These are phyloP conservation scores for Acanthamoeba healyi DNA, from an alignment of 208 protist genomes.

Conservation along the genomic window DNA sequence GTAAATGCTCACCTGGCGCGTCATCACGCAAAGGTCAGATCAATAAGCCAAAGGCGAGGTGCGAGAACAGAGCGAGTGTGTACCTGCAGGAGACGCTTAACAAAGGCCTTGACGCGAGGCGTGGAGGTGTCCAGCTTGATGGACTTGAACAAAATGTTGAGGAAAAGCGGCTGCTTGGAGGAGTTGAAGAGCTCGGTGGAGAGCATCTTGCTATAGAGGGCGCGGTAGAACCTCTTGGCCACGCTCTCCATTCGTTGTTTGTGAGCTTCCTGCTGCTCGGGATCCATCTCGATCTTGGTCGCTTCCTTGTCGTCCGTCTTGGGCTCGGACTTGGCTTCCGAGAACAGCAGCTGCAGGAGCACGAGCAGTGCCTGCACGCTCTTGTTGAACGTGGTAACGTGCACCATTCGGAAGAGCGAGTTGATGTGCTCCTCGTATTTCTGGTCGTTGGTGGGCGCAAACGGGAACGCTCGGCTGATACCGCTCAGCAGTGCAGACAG, in stretches of 20 bases:
- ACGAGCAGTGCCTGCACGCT: slow-evolving; percentile 83
- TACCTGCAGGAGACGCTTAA: slow-evolving; percentile 82
- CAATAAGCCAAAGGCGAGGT: no score
- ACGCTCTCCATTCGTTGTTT: slow-evolving; percentile 20
- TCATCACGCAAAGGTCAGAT: no score
- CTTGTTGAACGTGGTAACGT: slow-evolving; percentile 79
- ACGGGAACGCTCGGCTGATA: slow-evolving; percentile 84
- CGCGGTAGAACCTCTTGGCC: slow-evolving; percentile 81
- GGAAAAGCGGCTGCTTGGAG: slow-evolving; percentile 78
- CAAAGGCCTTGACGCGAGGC: slow-evolving; percentile 76
- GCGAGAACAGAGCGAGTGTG: background rate
- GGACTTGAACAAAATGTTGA: slow-evolving; percentile 84
- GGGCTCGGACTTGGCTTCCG: background rate
- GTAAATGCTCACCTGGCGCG: slow-evolving; percentile 46
- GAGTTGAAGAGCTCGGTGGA: slow-evolving; percentile 62
- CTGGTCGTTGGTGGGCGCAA: slow-evolving; percentile 64
- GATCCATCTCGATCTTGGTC: background rate
- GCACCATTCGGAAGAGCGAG: slow-evolving; percentile 80
- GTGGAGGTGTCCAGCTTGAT: slow-evolving; percentile 77
- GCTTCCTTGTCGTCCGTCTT: background rate
- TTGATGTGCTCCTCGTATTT: slow-evolving; percentile 77
- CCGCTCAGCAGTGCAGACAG: slow-evolving; percentile 83
- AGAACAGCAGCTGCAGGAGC: slow-evolving; percentile 82
- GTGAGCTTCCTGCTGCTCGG: slow-evolving; percentile 21
- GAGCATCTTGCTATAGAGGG: slow-evolving; percentile 80